Conservation (phyloP, 225 moss, liverwort and hornwort genomes). For the Marchantia paleacea region DNA sequence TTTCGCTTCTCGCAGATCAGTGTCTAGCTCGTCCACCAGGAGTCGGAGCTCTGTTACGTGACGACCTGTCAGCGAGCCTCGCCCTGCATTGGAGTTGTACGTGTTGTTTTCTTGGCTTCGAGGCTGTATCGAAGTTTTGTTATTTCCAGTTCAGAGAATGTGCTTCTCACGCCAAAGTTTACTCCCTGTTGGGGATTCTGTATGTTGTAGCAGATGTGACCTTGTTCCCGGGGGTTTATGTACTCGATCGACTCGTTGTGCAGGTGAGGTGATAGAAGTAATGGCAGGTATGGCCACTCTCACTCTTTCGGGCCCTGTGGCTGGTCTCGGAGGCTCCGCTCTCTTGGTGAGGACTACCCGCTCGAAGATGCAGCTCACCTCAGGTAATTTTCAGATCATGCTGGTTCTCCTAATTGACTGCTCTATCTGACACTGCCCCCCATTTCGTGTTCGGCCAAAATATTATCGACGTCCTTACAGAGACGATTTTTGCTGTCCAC, state of each 20-base stretch:
- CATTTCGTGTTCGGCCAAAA: no score
- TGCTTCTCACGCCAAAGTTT: background rate
- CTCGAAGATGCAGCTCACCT: constrained; percentile 63
- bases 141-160: no score
- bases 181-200: background rate
- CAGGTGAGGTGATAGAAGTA: constrained; percentile 21
- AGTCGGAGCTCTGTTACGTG: background rate
- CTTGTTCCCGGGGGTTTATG: background rate
- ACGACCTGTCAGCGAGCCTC: background rate
- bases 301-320: constrained; percentile 60
- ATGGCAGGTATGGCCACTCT: constrained; percentile 83
- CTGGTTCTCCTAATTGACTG: background rate
- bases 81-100: background rate
- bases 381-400: constrained; percentile 38
- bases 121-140: no score
- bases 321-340: constrained; percentile 65
- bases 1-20: background rate
- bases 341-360: constrained; percentile 46
- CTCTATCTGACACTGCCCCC: background rate
- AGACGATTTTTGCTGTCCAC: background rate
- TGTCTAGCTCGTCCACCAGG: background rate
- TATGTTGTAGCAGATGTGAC: background rate
- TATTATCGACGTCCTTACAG: no score
- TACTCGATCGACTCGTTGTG: background rate
- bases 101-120: no score